A percentile compares a stretch with the other conserved stretches of the same genome.
phyloP scores from a whole-genome alignment of 257 asterid species.

The Solanum peruvianum region DNA sequence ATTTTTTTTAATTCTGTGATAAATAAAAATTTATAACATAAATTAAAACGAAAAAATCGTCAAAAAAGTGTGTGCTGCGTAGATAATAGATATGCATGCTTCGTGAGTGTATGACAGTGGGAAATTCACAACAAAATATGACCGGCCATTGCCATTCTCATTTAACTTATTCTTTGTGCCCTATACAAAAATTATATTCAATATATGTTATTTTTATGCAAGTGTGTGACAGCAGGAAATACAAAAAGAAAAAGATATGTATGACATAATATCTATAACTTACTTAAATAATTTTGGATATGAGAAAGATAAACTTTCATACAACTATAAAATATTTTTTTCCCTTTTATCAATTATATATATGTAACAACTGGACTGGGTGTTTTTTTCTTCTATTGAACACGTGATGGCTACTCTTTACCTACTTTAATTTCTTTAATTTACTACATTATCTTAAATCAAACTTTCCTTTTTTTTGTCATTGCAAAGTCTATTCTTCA shows the following conservation, averaged over 20 bases:
- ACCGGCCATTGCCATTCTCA: neutral
- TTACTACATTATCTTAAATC: neutral
- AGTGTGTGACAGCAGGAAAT: neutral
- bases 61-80: neutral
- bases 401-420: neutral
- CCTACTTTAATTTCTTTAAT: neutral
- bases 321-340: neutral
- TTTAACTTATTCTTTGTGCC: neutral
- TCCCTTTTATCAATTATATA: neutral
- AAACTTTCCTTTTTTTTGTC: neutral
- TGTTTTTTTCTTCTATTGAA: neutral
- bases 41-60: no score
- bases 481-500: neutral
- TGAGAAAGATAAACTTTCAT: neutral
- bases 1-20: neutral
- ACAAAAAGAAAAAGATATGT: neutral
- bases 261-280: neutral
- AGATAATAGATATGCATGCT: neutral
- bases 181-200: neutral
- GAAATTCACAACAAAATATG: neutral
- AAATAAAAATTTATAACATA: no score
- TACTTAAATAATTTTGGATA: neutral
- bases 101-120: neutral
- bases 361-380: neutral
- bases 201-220: neutral